Evolutionary conservation across 108 stramenopile species (phyloP).

Genomic region (Bacterosira constricta): DNA sequence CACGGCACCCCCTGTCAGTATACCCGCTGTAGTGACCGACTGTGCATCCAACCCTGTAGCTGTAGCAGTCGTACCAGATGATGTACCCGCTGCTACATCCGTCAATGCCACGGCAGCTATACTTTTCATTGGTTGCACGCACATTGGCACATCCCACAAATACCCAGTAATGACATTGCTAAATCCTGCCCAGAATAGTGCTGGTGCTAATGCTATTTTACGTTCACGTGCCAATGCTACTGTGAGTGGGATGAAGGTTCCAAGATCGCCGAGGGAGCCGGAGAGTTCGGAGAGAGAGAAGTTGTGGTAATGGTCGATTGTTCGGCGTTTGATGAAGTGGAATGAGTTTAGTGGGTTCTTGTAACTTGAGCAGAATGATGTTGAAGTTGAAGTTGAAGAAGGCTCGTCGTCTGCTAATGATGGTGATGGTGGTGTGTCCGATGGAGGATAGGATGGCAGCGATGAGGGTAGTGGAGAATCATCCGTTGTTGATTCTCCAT

Average conservation of each 20-base stretch:
- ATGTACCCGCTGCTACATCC: constrained; percentile 27
- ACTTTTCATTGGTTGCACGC: constrained; percentile 91
- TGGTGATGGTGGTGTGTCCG: not conserved
- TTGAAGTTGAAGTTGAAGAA: not conserved
- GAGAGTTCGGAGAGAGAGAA: constrained; percentile 63
- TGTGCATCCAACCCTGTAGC: constrained; percentile 42
- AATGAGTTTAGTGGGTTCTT: not conserved
- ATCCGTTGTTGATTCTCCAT: not conserved
- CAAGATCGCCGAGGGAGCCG: constrained; percentile 81
- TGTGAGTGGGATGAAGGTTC: constrained; percentile 80
- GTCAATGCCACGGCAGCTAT: constrained; percentile 77
- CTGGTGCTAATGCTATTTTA: constrained; percentile 63
- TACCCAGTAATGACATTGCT: constrained; percentile 69
- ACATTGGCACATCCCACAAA: constrained; percentile 84
- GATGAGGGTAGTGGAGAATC: not conserved
- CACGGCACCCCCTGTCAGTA: constrained; percentile 66
- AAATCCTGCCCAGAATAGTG: constrained; percentile 74
- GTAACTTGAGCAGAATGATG: not conserved
- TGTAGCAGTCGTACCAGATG: not conserved
- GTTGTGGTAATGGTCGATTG: constrained; percentile 17
- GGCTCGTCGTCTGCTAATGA: too few relatives aligned
- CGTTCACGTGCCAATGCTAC: constrained; percentile 70
- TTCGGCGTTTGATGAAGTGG: not conserved
- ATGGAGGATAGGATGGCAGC: not conserved
- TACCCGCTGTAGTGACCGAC: constrained; percentile 70